Conservation (phyloP, 1,284 basidiomycete species). For the Marasmius tenuissimus region DNA sequence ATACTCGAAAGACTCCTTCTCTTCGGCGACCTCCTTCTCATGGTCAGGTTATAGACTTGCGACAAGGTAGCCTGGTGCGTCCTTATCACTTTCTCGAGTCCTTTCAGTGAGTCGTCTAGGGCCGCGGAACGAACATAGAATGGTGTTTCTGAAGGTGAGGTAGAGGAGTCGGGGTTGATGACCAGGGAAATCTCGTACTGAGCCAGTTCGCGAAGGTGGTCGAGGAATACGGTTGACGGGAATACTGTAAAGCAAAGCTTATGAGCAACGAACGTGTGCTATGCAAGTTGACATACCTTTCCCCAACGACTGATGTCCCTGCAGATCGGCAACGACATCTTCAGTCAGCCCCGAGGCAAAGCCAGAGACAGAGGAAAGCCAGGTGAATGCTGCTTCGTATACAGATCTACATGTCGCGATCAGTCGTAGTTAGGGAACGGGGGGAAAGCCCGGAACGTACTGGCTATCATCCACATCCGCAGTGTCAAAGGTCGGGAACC, state of each 20-base stretch:
- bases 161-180: slow-evolving; percentile 15
- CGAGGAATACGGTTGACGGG: slow-evolving; percentile 49
- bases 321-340: neutral
- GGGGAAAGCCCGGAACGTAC: slow-evolving; percentile 6
- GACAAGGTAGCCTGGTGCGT: slow-evolving; percentile 34
- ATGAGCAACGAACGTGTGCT: slow-evolving; percentile 30
- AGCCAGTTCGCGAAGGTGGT: slow-evolving; percentile 45
- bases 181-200: slow-evolving; percentile 31
- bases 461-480: slow-evolving; percentile 22
- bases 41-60: slow-evolving; percentile 33
- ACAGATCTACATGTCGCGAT: neutral
- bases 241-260: slow-evolving; percentile 54
- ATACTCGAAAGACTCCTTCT: slow-evolving; percentile 32
- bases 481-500: slow-evolving; percentile 26
- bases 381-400: neutral
- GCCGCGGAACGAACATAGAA: slow-evolving; percentile 31
- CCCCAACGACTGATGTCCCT: neutral
- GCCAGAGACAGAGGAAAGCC: neutral
- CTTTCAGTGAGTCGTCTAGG: slow-evolving; percentile 28
- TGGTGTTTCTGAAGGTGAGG: neutral
- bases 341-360: slow-evolving; percentile 13
- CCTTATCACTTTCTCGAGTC: slow-evolving; percentile 29
- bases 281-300: neutral
- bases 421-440: neutral
- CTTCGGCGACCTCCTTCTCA: slow-evolving; percentile 43